Evolutionary conservation across 495 filamentous ascomycete genomes (phyloP), one percentile per base, ranked within the genome.

Genomic region (Penicillium soppii): DNA sequence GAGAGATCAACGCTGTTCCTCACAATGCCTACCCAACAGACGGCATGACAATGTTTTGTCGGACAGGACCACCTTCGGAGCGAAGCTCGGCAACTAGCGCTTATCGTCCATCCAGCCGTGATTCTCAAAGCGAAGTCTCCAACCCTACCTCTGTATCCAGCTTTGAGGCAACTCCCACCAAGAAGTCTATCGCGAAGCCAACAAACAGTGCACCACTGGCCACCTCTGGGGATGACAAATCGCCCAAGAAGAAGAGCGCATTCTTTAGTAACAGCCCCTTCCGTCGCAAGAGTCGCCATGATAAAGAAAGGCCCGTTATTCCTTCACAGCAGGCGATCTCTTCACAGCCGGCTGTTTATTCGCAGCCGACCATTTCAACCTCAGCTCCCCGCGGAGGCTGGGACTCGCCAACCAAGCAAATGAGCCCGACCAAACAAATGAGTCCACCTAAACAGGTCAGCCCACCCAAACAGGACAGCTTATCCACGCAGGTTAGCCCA

Each of bases 1-100:
- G 80, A 21, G 82, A 88, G 50, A 82, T 89, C 47, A 72, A 83
- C 2, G 69, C 80, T 20, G 80, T 95, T 13, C 92, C 92, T 27
- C 91, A 97, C 63, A 95, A 97, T 57, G 89, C 91, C 16, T 96
- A 96, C 62, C 94, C 92, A 4, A 83, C 89, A 59, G 94, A 99
- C 66, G 95, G 94, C 26, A 97, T 97, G 95, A 97, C 94, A 2
- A 96, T 97, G 88, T 89, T 96, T 56, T 97, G 95, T 69, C 84
- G 94, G 50, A 85, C 88, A 20, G 90, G 86, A 0, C 85, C 89
- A 38, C 87, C 88, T 36, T 96, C 91, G 17, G 92, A 95, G 36
- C 83, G 86, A 43, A 92, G 88, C 68, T 90, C 88, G 26, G 85
- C 81, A 52, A 77, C 88, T 27, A 87, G 86, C 53, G 69, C 82